Evolutionary conservation across 345 rosid genomes (phyloP).

Genomic region (Salix caprea): DNA sequence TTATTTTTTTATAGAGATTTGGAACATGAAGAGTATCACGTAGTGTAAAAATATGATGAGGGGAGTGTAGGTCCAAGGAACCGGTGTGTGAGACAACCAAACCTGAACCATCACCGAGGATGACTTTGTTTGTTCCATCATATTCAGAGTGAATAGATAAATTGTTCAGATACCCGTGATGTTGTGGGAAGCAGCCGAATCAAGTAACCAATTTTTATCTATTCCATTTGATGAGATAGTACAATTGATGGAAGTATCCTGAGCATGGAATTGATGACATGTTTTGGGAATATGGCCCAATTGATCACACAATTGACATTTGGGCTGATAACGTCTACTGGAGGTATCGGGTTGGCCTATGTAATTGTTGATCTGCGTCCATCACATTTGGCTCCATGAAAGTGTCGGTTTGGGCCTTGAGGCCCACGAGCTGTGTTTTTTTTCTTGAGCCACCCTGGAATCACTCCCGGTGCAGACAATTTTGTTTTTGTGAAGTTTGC

Average conservation of each 20-base stretch:
- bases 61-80: neutral
- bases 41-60: neutral
- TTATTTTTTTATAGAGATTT: neutral
- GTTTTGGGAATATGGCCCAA: too few relatives aligned
- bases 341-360: neutral
- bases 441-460: too few relatives aligned
- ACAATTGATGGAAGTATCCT: rapidly evolving
- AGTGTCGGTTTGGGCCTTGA: rapidly evolving
- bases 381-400: neutral
- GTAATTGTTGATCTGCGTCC: neutral
- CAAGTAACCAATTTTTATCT: neutral
- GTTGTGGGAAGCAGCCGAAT: rapidly evolving
- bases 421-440: too few relatives aligned
- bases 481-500: neutral
- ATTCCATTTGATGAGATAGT: too few relatives aligned
- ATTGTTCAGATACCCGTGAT: too few relatives aligned
- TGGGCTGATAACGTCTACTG: rapidly evolving
- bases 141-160: too few relatives aligned
- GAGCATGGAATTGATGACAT: neutral
- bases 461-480: rapidly evolving
- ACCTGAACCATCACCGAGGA: neutral
- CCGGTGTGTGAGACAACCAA: neutral
- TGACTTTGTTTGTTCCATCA: neutral
- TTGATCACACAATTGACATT: neutral
- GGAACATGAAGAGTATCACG: neutral